Evolutionary conservation across 1,284 basidiomycete species (phyloP), one percentile per base, ranked within the genome.

Genomic region (Takashimella tepidaria): DNA sequence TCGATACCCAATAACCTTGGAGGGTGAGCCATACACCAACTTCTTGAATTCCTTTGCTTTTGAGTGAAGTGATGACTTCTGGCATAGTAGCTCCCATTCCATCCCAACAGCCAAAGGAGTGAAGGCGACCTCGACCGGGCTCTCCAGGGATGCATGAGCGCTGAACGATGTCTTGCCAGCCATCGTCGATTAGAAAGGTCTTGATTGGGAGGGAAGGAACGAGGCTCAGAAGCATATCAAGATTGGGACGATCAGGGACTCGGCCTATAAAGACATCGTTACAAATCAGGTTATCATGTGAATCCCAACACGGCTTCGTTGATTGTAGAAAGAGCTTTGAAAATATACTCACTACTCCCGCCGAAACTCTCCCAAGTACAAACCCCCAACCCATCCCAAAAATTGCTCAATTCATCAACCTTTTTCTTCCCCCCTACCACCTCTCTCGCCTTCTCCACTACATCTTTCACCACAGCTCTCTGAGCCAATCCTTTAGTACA

Each of bases 131-230:
- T 3, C 41, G 47, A 37, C 31, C 31, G 31, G 31, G 31, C 31
- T 37, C 31, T 8, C 31, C 31, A 37, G 31, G 31, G 31, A 8
- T 37, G 16, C 31, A 37, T 16, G 31, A 37, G 31, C 4, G 41
- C 19, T 4, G 52, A 50, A n/a, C 53, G 47, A 8, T 41, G 49
- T 68, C 57, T 49, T 66, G 67, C 69, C 69, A 71, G n/a, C 69
- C 69, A 53, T 68, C 69, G 46, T 71, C 69, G 27, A 71, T 65
- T 20, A 71, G 52, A 53, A 64, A 69, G 1, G 62, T 59, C 41
- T 63, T 59, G 31, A 68, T 60, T 4, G 67, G 67, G 11, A 63
- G 31, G 10, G 31, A 16, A 37, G 61, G 63, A 13, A 63, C 50
- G 20, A 64, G 47, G 19, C 25, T 42, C 11, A 62, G 53, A 4